These are phyloP conservation scores for Thermothielavioides terrestris DNA, from an alignment of 495 filamentous ascomycete genomes.

Conservation along the genomic window DNA sequence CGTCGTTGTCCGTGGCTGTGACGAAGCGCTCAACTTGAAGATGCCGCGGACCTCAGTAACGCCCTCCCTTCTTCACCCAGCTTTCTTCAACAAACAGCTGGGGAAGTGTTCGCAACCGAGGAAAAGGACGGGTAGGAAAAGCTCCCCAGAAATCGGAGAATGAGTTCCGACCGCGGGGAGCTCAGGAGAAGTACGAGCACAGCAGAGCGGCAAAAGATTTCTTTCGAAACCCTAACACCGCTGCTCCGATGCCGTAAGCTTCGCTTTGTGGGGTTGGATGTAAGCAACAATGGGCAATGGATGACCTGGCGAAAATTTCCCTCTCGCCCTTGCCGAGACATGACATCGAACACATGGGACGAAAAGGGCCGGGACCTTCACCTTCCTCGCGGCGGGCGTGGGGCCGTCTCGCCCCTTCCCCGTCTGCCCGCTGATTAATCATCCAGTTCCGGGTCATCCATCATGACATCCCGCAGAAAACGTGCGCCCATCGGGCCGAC, in stretches of 20 bases:
- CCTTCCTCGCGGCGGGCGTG: neutral
- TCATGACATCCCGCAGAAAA: constrained; percentile 3
- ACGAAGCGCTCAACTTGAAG: neutral
- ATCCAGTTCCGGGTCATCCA: neutral
- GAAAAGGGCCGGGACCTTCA: neutral
- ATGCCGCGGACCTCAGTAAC: constrained; percentile 2
- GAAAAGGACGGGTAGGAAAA: neutral
- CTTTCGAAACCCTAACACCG: neutral
- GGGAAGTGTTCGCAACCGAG: neutral
- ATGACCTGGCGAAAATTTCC: constrained; percentile 2
- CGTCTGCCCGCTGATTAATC: neutral
- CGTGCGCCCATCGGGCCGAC: neutral
- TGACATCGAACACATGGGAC: neutral
- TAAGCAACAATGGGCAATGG: neutral
- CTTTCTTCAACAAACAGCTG: neutral
- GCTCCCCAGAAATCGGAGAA: constrained; percentile 6
- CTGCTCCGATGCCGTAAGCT: no score
- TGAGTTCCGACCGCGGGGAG: constrained; percentile 6
- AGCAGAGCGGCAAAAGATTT: neutral
- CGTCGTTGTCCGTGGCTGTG: neutral
- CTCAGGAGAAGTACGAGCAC: neutral
- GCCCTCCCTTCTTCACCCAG: neutral
- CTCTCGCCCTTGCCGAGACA: constrained; percentile 4
- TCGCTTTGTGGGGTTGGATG: neutral
- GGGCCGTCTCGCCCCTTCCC: neutral